A percentile compares a stretch with the other conserved stretches of the same genome.
phyloP scores from a whole-genome alignment of 805 yeast genomes.

The Candida quercuum region DNA sequence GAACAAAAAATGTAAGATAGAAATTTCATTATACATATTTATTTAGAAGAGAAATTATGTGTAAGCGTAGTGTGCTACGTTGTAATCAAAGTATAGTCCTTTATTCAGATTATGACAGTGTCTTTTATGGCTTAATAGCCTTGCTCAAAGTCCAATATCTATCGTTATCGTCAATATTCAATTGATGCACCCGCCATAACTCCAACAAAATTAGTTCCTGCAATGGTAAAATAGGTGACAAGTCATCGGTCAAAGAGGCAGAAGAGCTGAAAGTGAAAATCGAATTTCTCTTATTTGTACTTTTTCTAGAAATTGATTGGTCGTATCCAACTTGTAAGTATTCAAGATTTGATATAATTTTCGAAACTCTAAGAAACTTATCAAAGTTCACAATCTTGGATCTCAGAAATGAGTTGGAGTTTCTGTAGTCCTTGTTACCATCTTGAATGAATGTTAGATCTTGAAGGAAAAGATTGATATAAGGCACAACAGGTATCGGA shows the following conservation, averaged over 20 bases:
- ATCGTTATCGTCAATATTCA: constrained; percentile 55
- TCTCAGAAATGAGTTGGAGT: constrained; percentile 44
- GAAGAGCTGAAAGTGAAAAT: constrained; percentile 19
- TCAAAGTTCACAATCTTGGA: constrained; percentile 62
- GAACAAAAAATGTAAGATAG: too few relatives aligned
- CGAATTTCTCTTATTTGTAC: constrained; percentile 22
- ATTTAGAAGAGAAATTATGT: not conserved
- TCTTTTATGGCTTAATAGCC: constrained; percentile 3
- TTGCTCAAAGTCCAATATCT: constrained; percentile 73
- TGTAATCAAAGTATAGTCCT: too few relatives aligned
- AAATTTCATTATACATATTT: not conserved
- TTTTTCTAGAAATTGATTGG: constrained; percentile 15
- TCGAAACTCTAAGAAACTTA: constrained; percentile 62
- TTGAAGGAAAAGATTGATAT: constrained; percentile 66
- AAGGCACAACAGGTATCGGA: constrained; percentile 65
- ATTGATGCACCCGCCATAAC: constrained; percentile 62
- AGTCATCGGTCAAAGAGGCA: constrained; percentile 18
- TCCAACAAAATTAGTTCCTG: constrained; percentile 58
- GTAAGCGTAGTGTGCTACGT: not conserved
- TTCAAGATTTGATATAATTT: constrained; percentile 62
- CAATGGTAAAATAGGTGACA: constrained; percentile 29
- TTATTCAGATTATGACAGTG: too few relatives aligned
- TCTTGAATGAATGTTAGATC: constrained; percentile 79
- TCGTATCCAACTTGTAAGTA: constrained; percentile 60
- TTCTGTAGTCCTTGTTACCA: constrained; percentile 69